These are phyloP conservation scores for Trichoderma simmonsii DNA, from an alignment of 2,329 filamentous ascomycete genomes.

Conservation along the genomic window DNA sequence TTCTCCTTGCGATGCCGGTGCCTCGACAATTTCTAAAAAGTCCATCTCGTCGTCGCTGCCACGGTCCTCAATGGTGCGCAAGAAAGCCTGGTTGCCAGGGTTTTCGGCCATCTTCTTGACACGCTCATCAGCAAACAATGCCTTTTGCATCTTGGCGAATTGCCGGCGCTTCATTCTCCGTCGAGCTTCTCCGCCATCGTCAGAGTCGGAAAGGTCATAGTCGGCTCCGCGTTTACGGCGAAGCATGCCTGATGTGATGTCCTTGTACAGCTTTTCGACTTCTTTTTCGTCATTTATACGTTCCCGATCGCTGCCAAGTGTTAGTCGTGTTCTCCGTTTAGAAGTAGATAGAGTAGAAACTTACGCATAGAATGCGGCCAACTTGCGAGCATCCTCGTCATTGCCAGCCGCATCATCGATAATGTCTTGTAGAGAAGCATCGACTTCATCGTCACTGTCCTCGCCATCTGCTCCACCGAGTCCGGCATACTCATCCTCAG, in stretches of 20 bases:
- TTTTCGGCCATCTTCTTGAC: constrained; percentile 88
- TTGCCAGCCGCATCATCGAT: constrained; percentile 81
- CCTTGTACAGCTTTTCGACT: constrained; percentile 86
- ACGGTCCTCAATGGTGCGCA: constrained; percentile 82
- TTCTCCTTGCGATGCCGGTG: constrained; percentile 32
- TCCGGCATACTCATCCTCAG: constrained; percentile 96
- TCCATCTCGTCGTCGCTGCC: constrained; percentile 74
- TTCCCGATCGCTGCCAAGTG: constrained; percentile 63
- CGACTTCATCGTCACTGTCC: constrained; percentile 69
- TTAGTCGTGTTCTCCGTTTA: constrained; percentile 17
- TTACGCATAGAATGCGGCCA: constrained; percentile 88
- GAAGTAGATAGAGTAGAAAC: constrained; percentile 37
- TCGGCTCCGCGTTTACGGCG: constrained; percentile 79
- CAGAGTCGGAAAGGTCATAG: constrained; percentile 84
- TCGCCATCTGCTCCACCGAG: constrained; percentile 88
- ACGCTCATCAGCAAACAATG: constrained; percentile 82
- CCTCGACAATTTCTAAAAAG: constrained; percentile 56
- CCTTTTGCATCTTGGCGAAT: constrained; percentile 87
- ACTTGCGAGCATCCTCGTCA: constrained; percentile 72
- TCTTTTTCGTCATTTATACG: constrained; percentile 79
- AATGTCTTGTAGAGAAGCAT: constrained; percentile 76
- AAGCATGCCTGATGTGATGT: constrained; percentile 84
- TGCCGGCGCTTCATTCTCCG: constrained; percentile 80
- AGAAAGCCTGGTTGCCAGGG: constrained; percentile 84
- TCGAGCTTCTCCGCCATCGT: constrained; percentile 76